A percentile compares a stretch with the other conserved stretches of the same genome.
phyloP scores from a whole-genome alignment of 2,329 filamentous ascomycete genomes.

The Trichoderma endophyticum region DNA sequence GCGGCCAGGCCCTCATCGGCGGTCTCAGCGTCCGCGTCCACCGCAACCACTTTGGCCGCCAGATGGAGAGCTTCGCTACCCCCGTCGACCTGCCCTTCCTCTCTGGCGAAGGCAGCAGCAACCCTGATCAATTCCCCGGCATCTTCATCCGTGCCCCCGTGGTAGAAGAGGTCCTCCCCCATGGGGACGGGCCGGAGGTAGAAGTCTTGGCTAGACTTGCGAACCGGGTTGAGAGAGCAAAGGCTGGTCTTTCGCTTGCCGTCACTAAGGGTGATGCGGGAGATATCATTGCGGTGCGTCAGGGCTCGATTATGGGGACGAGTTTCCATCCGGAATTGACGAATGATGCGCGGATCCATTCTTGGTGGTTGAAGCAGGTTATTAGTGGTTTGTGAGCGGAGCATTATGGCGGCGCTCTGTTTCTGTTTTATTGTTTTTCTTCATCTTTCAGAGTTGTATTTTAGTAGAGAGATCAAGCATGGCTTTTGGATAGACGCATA shows the following conservation, averaged over 20 bases:
- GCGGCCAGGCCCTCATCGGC: conserved; percentile 89
- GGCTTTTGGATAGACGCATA: conserved; percentile 13
- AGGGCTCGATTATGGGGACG: conserved; percentile 89
- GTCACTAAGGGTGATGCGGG: conserved; percentile 47
- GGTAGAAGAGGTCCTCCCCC: conserved; percentile 71
- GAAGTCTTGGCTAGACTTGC: conserved; percentile 28
- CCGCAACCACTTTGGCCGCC: conserved; percentile 91
- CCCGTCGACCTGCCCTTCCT: conserved; percentile 72
- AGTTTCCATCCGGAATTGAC: conserved; percentile 97
- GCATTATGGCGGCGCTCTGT: neutral
- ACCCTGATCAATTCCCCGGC: conserved; percentile 58
- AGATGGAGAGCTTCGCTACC: conserved; percentile 86
- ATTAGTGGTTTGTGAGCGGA: conserved; percentile 24
- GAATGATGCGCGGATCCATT: conserved; percentile 80
- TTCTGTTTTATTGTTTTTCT: neutral
- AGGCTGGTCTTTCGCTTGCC: conserved; percentile 37
- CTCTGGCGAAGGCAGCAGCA: conserved; percentile 29
- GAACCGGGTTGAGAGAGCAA: conserved; percentile 33
- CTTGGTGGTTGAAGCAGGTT: conserved; percentile 83
- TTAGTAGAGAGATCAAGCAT: neutral
- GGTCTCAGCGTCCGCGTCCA: conserved; percentile 88
- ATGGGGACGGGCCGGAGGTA: conserved; percentile 32
- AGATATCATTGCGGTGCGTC: conserved; percentile 83
- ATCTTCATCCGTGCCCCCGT: conserved; percentile 95
- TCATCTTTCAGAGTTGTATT: neutral